A percentile compares a stretch with the other conserved stretches of the same genome.
These are phyloP conservation scores for Colletotrichum filicis DNA, from an alignment of 2,329 filamentous ascomycete species.

Conservation along the genomic window DNA sequence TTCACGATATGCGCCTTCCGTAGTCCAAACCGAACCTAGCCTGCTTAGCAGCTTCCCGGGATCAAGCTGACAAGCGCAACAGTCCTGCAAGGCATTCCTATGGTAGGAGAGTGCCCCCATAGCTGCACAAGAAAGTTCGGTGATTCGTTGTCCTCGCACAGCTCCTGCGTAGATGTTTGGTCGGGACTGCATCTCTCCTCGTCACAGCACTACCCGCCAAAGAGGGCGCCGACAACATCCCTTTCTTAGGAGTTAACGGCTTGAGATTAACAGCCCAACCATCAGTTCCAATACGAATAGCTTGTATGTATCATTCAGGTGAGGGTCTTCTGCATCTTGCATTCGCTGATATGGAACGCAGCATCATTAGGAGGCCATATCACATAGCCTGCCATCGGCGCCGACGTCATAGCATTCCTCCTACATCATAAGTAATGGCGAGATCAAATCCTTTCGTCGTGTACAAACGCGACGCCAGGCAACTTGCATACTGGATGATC, in stretches of 20 bases:
- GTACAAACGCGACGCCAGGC: slow-evolving; percentile 53
- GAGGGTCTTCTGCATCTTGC: background rate
- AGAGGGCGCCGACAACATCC: background rate
- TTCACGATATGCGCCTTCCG: background rate
- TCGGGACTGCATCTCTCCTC: background rate
- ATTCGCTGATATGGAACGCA: background rate
- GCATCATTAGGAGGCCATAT: background rate
- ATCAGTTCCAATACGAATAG: background rate
- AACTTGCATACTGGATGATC: slow-evolving; percentile 52
- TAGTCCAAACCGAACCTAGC: background rate
- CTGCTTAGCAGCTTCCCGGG: background rate
- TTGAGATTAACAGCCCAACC: background rate
- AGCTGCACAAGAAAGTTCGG: background rate
- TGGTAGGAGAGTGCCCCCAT: background rate
- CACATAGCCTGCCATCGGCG: background rate
- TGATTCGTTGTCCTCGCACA: background rate
- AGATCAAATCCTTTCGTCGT: slow-evolving; percentile 45
- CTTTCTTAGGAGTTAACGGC: background rate
- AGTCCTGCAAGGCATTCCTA: background rate
- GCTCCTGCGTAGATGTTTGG: background rate
- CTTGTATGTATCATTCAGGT: background rate
- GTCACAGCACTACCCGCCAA: background rate
- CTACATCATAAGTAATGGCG: slow-evolving; percentile 32
- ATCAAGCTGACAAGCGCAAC: background rate
- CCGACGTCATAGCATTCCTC: background rate